phyloP scores from a whole-genome alignment of 2,329 filamentous ascomycete genomes.

The Aureobasidium lini region DNA sequence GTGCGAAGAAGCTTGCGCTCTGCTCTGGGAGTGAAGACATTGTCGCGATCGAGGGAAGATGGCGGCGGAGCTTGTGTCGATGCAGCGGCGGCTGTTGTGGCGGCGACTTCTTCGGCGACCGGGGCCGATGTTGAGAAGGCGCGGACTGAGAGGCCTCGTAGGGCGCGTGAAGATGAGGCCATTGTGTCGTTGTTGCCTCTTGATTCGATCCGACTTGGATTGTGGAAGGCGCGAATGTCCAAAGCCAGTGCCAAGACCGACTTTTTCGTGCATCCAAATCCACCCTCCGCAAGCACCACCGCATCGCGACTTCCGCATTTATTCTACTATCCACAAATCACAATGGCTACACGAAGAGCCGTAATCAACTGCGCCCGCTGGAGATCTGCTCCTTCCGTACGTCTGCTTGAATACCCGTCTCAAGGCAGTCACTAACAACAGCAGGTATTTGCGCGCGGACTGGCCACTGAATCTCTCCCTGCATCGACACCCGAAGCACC shows the following conservation, averaged over 20 bases:
- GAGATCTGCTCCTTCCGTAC: not conserved
- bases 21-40: conserved; percentile 55
- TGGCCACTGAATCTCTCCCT: conserved; percentile 41
- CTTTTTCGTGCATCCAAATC: conserved; percentile 2
- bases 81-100: conserved; percentile 24
- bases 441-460: conserved; percentile 41
- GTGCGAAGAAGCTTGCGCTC: conserved; percentile 60
- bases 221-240: not conserved
- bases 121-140: conserved; percentile 41
- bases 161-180: conserved; percentile 6
- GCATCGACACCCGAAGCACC: conserved; percentile 19
- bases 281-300: not conserved
- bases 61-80: conserved; percentile 2
- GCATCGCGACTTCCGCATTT: not conserved
- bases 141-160: conserved; percentile 28
- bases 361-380: conserved; percentile 3
- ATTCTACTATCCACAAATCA: not conserved
- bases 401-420: not conserved
- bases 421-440: not conserved
- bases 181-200: not conserved
- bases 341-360: conserved; percentile 10
- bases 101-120: conserved; percentile 32
- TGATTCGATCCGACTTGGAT: not conserved
- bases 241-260: conserved; percentile 1
- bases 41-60: conserved; percentile 52